These are phyloP conservation scores for Catharanthus roseus DNA, from an alignment of 257 asterid species.

Conservation along the genomic window DNA sequence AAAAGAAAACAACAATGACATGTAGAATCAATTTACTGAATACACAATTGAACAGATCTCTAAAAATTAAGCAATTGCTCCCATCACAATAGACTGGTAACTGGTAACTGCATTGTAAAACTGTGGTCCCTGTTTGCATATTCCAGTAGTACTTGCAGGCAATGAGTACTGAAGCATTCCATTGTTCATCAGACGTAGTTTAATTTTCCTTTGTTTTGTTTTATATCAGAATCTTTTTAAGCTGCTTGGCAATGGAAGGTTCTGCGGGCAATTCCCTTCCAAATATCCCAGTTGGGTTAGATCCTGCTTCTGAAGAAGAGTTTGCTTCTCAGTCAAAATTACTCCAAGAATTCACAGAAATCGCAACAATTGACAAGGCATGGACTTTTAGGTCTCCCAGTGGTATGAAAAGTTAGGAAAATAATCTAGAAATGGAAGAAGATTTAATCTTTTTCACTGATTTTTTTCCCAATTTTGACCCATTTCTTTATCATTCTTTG, in stretches of 20 bases:
- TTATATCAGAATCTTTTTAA: constrained; percentile 4
- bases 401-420: constrained; percentile 34
- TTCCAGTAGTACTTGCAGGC: not conserved
- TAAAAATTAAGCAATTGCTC: too few relatives aligned
- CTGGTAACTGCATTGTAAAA: not conserved
- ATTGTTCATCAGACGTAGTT: constrained; percentile 3
- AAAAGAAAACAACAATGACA: too few relatives aligned
- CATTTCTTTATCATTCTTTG: not conserved
- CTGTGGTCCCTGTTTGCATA: not conserved
- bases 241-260: constrained; percentile 32
- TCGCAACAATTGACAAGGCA: constrained; percentile 78
- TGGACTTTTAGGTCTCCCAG: constrained; percentile 64
- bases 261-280: constrained; percentile 31
- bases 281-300: constrained; percentile 32
- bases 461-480: not conserved
- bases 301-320: constrained; percentile 49
- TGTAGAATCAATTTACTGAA: not conserved
- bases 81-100: not conserved
- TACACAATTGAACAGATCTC: not conserved
- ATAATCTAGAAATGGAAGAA: not conserved
- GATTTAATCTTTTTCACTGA: not conserved
- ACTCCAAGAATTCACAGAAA: constrained; percentile 61
- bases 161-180: not conserved
- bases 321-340: constrained; percentile 47
- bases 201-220: constrained; percentile 1